Percentiles rank a stretch among this genome's conserved stretches.
These are phyloP conservation scores for Tylopilus subfusipes DNA, from an alignment of 768 basidiomycete species.

Conservation along the genomic window DNA sequence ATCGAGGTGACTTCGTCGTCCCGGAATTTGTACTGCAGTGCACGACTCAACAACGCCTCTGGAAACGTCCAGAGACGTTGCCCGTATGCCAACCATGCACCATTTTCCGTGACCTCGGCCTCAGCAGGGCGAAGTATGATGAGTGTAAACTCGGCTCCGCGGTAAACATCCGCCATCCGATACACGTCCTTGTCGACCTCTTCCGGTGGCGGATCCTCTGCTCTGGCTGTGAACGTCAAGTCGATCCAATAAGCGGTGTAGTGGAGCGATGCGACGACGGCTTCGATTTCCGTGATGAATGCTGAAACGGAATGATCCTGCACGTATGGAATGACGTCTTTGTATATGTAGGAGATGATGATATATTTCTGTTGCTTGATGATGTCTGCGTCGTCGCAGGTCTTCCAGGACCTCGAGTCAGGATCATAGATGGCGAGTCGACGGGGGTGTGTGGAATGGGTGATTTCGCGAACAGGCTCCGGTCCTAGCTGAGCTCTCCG, in stretches of 20 bases:
- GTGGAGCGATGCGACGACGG: constrained; percentile 1
- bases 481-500: constrained; percentile 1
- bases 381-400: neutral
- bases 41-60: constrained; percentile 12
- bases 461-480: constrained; percentile 7
- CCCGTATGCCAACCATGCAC: constrained; percentile 17
- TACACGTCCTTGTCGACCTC: constrained; percentile 20
- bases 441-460: constrained; percentile 14
- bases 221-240: neutral
- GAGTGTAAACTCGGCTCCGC: constrained; percentile 21
- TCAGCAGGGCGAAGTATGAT: constrained; percentile 9
- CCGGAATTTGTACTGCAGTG: constrained; percentile 14
- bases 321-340: constrained; percentile 7
- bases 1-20: constrained; percentile 10
- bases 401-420: neutral
- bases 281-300: constrained; percentile 8
- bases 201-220: neutral
- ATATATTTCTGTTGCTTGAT: constrained; percentile 16
- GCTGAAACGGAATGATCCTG: too few species aligned
- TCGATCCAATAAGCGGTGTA: constrained; percentile 24
- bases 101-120: constrained; percentile 7
- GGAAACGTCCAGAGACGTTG: constrained; percentile 26
- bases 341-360: constrained; percentile 17
- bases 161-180: constrained; percentile 25
- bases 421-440: constrained; percentile 15